Base-by-base conservation (phyloP, 192 early-diverging fungal genomes). In the Backusella liffmaniae region DNA sequence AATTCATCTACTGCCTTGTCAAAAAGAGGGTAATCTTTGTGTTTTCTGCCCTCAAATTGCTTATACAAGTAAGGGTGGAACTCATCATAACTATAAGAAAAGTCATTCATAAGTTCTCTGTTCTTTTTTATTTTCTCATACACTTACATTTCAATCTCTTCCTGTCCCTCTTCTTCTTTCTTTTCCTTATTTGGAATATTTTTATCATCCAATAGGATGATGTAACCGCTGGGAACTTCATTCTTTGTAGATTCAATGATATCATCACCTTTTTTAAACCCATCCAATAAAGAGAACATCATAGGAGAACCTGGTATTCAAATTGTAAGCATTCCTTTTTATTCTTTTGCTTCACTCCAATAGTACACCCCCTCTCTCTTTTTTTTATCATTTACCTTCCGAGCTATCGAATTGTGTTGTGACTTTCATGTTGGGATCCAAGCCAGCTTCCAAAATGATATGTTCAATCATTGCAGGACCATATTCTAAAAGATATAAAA, bases 381-480 rank as follows among this genome's bases (percentile, higher is more conserved):
- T 32, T 32, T 32, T 3, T 32, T 32, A 32, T 30, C 30, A 30
- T 32, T 72, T 76, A 83, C 86, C 87, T 16, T 86, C 82, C 15
- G 85, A 83, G 3, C 73, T 77, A 65, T 95, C 91, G 35, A 93
- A 70, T 16, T 86, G 91, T 5, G 88, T 87, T 0, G 89, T 79
- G 2, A 92, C 85, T 7, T 90, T 86, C 32, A 88, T 65, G 51
- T 89, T 86, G 1, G 92, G 89, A 56, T 90, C 84, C 34, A 97
- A 76, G 3, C 88, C 86, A 8, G 93, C 90, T 10, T 78, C 80
- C 30, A 91, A 34, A 34, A 97, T 86, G 9, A 90, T 89, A 78
- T 96, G 95, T 76, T 99, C 97, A 5, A 93, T 86, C 46, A 99
- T 87, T 10, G 95, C 88, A 13, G 96, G 95, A 0, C 97, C 97